phyloP scores from a whole-genome alignment of 2,329 filamentous ascomycete genomes.

The Beauveria varroae region DNA sequence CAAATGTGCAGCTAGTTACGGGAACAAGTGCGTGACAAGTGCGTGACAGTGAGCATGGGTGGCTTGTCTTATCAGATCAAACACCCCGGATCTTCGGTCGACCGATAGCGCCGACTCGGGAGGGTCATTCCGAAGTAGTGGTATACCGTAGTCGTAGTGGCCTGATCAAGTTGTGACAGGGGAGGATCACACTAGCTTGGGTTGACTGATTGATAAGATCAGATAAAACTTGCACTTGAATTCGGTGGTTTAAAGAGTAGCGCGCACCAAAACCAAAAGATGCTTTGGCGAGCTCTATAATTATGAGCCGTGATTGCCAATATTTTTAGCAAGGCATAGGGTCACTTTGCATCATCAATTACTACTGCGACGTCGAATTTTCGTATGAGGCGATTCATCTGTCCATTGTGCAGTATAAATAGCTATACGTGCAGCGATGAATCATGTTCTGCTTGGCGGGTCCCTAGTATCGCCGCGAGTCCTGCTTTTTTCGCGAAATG shows the following conservation, averaged over 20 bases:
- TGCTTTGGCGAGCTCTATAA: neutral
- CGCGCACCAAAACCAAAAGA: neutral
- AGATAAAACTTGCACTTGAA: neutral
- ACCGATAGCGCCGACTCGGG: slow-evolving; percentile 3
- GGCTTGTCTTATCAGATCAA: slow-evolving; percentile 5
- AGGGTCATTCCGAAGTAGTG: slow-evolving; percentile 14
- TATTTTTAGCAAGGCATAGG: too few relatives aligned
- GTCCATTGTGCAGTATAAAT: slow-evolving; percentile 14
- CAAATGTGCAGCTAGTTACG: neutral
- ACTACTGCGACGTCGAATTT: slow-evolving; percentile 1
- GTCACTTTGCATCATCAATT: too few relatives aligned
- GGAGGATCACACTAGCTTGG: neutral
- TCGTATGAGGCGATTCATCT: slow-evolving; percentile 16
- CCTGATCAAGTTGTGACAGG: neutral
- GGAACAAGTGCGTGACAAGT: neutral
- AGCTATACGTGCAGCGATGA: slow-evolving; percentile 17
- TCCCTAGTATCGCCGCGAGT: slow-evolving; percentile 16
- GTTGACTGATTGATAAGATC: slow-evolving; percentile 1
- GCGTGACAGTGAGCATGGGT: neutral
- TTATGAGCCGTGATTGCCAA: slow-evolving; percentile 15
- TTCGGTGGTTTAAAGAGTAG: too few relatives aligned
- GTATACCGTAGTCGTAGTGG: neutral
- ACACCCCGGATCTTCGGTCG: neutral
- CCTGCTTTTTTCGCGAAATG: too few relatives aligned
- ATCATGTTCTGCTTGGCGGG: slow-evolving; percentile 16